Conservation (phyloP, 192 early-diverging fungal genomes). For the Backusella morwellensis region DNA sequence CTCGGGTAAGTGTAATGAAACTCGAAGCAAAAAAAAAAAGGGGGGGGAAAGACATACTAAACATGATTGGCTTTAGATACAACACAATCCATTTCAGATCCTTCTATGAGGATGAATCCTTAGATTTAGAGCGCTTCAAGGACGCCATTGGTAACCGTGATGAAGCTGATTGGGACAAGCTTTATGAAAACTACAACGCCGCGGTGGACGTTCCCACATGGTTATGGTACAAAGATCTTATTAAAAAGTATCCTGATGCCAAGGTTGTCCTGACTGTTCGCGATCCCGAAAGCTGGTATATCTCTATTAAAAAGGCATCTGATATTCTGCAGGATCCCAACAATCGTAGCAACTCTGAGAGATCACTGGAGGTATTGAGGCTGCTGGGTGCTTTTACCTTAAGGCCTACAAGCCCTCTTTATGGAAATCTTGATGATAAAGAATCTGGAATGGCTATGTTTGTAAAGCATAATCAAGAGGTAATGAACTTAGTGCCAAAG, state of each 20-base stretch:
- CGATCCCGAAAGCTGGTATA: conserved; percentile 24
- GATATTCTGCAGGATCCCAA: neutral
- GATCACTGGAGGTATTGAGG: neutral
- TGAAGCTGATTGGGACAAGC: conserved; percentile 6
- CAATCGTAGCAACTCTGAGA: neutral
- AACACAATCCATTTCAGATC: neutral
- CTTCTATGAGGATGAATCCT: neutral
- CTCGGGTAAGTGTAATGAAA: neutral
- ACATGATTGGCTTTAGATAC: neutral
- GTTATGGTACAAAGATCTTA: conserved; percentile 23
- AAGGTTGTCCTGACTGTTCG: conserved; percentile 28
- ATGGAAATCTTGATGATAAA: neutral
- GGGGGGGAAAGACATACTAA: neutral
- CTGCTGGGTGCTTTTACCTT: neutral
- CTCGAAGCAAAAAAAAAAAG: neutral
- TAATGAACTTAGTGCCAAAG: conserved; percentile 15
- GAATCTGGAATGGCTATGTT: neutral
- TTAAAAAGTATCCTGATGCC: conserved; percentile 27
- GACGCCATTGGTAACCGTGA: neutral
- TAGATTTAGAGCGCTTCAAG: neutral
- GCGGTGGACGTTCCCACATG: conserved; percentile 15
- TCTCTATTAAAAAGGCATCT: neutral
- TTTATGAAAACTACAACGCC: conserved; percentile 4
- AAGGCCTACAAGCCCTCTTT: neutral
- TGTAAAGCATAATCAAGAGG: conserved; percentile 15